Evolutionary conservation across 2,329 filamentous ascomycete genomes (phyloP).

Genomic region (Fusarium longipes): DNA sequence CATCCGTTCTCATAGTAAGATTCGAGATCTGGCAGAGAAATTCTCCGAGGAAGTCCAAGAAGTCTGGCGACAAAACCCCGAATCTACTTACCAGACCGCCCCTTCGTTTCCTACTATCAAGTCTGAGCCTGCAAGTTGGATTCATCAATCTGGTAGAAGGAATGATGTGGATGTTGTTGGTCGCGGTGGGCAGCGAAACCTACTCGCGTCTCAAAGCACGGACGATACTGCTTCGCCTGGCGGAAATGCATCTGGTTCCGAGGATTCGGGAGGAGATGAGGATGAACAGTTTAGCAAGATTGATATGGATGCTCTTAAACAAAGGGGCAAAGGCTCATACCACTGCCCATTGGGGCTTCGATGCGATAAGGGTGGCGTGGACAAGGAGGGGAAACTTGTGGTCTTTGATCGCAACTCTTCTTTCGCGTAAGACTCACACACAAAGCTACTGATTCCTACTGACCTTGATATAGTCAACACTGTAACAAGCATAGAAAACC

Average conservation of each 20-base stretch:
- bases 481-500: conserved; percentile 58
- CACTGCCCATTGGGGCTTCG: conserved; percentile 51
- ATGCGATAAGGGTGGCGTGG: conserved; percentile 56
- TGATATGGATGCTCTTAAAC: conserved; percentile 54
- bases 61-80: conserved; percentile 45
- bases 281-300: conserved; percentile 52
- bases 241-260: conserved; percentile 45
- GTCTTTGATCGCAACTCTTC: conserved; percentile 57
- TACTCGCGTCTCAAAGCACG: conserved; percentile 39
- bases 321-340: conserved; percentile 55
- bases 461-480: conserved; percentile 52
- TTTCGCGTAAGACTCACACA: conserved; percentile 50
- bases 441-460: conserved; percentile 26
- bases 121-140: conserved; percentile 34
- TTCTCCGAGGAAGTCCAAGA: conserved; percentile 52
- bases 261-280: conserved; percentile 49
- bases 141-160: conserved; percentile 25
- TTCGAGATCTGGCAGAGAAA: conserved; percentile 49
- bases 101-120: conserved; percentile 43
- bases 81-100: conserved; percentile 35
- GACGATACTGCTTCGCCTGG: conserved; percentile 27
- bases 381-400: conserved; percentile 53
- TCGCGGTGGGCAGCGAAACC: conserved; percentile 39
- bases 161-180: conserved; percentile 40
- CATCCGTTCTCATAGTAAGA: conserved; percentile 46